phyloP scores from a whole-genome alignment of 352 stramenopile species.

The Phytophthora pini region DNA sequence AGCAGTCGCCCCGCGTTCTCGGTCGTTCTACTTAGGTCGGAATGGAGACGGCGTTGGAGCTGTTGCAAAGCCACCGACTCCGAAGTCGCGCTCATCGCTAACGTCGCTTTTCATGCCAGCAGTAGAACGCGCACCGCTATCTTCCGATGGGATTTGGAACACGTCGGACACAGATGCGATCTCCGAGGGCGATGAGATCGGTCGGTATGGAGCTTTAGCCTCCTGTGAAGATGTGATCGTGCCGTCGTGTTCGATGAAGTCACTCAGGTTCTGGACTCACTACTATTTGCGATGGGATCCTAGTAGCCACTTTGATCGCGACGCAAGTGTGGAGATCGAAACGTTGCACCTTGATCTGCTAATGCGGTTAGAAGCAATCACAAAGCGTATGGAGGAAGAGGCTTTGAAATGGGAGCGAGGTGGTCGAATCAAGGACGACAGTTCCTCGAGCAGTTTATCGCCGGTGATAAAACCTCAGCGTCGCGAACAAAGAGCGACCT shows the following conservation, averaged over 20 bases:
- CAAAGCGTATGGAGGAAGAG: conserved; percentile 36
- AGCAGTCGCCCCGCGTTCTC: conserved; percentile 25
- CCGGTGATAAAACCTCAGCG: conserved; percentile 3
- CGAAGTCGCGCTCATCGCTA: conserved; percentile 40
- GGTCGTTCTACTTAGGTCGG: conserved; percentile 19
- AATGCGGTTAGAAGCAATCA: conserved; percentile 41
- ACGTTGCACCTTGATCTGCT: conserved; percentile 59
- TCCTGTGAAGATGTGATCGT: conserved; percentile 71
- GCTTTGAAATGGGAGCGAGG: conserved; percentile 35
- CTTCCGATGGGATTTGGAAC: conserved; percentile 40
- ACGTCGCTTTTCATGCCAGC: conserved; percentile 45
- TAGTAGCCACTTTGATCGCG: conserved; percentile 58
- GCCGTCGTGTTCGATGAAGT: conserved; percentile 70
- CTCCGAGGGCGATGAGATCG: conserved; percentile 49
- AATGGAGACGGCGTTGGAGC: conserved; percentile 16
- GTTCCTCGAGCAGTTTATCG: conserved; percentile 13
- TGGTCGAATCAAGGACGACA: neutral
- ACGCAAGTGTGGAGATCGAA: conserved; percentile 69
- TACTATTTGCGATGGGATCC: conserved; percentile 88
- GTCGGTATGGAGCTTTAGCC: conserved; percentile 35
- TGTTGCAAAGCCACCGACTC: conserved; percentile 18
- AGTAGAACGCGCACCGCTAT: conserved; percentile 32
- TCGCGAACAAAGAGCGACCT: conserved; percentile 17
- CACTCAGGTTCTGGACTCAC: conserved; percentile 75
- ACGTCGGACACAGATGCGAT: conserved; percentile 36